A percentile compares a stretch with the other conserved stretches of the same genome.
Evolutionary conservation across 371 early-diverging fungal species (phyloP).

Genomic region (Lichtheimia hyalospora): DNA sequence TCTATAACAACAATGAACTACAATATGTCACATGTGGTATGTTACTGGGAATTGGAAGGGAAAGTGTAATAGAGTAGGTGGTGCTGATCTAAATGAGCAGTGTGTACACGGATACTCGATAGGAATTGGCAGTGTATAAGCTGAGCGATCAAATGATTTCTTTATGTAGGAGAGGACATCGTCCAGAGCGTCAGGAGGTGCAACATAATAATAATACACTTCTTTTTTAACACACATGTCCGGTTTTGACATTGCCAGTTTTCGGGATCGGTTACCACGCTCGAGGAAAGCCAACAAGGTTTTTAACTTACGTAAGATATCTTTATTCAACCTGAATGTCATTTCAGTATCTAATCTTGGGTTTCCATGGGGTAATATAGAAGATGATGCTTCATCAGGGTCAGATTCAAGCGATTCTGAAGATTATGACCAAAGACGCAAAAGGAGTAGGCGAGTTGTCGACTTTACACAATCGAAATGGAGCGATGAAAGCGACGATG

Average conservation of each 20-base stretch:
- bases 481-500: neutral
- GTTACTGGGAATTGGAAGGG: too few relatives aligned
- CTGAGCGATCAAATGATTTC: too few relatives aligned
- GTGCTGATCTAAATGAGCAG: too few relatives aligned
- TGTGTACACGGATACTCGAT: too few relatives aligned
- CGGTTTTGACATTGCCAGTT: constrained; percentile 1
- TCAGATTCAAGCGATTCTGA: neutral
- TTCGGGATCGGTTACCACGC: neutral
- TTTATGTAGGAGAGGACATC: too few relatives aligned
- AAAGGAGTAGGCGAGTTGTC: neutral
- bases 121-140: too few relatives aligned
- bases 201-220: too few relatives aligned
- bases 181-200: too few relatives aligned
- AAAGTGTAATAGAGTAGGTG: too few relatives aligned
- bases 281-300: neutral
- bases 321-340: neutral
- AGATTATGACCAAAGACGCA: neutral
- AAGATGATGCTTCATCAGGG: neutral
- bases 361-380: neutral
- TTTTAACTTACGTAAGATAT: neutral
- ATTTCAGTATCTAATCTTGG: neutral
- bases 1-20: too few relatives aligned
- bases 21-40: too few relatives aligned
- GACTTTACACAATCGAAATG: neutral
- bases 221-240: neutral